phyloP scores from a whole-genome alignment of 1,139 yeast species.

The Taphrina deformans region DNA sequence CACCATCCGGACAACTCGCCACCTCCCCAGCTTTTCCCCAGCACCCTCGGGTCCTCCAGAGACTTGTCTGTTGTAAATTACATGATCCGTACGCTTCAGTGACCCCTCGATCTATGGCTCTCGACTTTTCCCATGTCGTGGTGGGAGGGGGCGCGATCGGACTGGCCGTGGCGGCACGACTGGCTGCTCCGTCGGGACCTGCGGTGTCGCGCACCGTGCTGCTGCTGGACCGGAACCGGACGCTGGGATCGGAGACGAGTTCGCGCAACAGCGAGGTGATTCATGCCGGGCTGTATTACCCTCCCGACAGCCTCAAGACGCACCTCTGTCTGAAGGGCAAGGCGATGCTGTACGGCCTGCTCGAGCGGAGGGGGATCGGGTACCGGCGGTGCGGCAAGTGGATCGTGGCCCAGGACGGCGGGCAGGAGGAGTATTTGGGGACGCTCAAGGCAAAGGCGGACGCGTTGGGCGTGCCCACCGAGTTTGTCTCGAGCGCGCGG shows the following conservation, averaged over 20 bases:
- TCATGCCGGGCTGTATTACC: constrained; percentile 87
- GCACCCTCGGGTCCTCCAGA: no score
- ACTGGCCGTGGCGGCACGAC: constrained; percentile 71
- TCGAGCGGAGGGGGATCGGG: constrained; percentile 56
- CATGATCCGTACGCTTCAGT: no score
- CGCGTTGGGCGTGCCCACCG: constrained; percentile 56
- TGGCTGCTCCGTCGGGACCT: constrained; percentile 49
- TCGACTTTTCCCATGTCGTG: constrained; percentile 74
- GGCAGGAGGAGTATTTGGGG: constrained; percentile 61
- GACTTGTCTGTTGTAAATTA: no score
- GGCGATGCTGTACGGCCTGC: constrained; percentile 59
- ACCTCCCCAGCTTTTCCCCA: no score
- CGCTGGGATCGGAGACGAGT: constrained; percentile 75
- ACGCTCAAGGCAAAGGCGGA: constrained; percentile 55
- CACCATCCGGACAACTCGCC: no score
- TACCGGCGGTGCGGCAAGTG: constrained; percentile 75
- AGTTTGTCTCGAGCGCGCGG: constrained; percentile 52
- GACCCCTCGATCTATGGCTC: no score
- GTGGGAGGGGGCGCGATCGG: constrained; percentile 92
- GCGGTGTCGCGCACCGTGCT: constrained; percentile 57
- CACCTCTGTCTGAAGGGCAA: constrained; percentile 74
- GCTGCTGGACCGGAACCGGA: constrained; percentile 65
- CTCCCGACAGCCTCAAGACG: constrained; percentile 65
- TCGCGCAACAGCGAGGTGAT: constrained; percentile 88
- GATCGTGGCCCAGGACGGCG: constrained; percentile 77